Evolutionary conservation across 2,329 filamentous ascomycete genomes (phyloP).

Genomic region (Aspergillus sp.): DNA sequence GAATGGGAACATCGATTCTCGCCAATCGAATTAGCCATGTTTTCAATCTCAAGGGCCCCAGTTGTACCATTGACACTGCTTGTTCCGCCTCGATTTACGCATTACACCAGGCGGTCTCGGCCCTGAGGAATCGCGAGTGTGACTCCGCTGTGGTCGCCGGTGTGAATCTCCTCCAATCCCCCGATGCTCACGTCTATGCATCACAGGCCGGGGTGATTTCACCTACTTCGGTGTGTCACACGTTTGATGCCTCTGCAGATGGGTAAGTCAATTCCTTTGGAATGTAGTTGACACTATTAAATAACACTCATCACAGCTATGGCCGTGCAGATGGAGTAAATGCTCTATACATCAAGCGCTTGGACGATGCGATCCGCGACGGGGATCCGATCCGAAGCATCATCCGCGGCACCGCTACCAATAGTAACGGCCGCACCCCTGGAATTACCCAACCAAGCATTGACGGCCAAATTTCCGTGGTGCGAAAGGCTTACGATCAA

Average conservation of each 20-base stretch:
- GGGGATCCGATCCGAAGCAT: constrained; percentile 14
- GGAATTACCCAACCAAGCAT: constrained; percentile 31
- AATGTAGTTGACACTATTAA: not conserved
- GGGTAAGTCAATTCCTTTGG: not conserved
- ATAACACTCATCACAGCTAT: not conserved
- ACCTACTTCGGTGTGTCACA: not conserved
- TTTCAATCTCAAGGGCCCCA: constrained; percentile 41
- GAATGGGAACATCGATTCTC: constrained; percentile 19
- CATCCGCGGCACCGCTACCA: constrained; percentile 20
- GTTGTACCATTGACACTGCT: constrained; percentile 33
- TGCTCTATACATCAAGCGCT: not conserved
- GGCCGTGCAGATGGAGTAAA: not conserved
- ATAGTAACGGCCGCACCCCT: constrained; percentile 14
- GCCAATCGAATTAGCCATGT: constrained; percentile 35
- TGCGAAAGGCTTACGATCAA: constrained; percentile 40
- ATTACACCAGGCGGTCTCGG: constrained; percentile 41
- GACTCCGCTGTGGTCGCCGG: constrained; percentile 24
- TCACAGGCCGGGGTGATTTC: not conserved
- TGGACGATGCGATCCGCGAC: not conserved
- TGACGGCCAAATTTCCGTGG: constrained; percentile 41
- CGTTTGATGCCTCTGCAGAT: not conserved
- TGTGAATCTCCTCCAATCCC: not conserved
- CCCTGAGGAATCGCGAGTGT: constrained; percentile 24
- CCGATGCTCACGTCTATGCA: not conserved
- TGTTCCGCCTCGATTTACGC: constrained; percentile 44